A percentile compares a stretch with the other conserved stretches of the same genome.
phyloP scores from a whole-genome alignment of 345 rosid genomes.

The Linum usitatissimum region DNA sequence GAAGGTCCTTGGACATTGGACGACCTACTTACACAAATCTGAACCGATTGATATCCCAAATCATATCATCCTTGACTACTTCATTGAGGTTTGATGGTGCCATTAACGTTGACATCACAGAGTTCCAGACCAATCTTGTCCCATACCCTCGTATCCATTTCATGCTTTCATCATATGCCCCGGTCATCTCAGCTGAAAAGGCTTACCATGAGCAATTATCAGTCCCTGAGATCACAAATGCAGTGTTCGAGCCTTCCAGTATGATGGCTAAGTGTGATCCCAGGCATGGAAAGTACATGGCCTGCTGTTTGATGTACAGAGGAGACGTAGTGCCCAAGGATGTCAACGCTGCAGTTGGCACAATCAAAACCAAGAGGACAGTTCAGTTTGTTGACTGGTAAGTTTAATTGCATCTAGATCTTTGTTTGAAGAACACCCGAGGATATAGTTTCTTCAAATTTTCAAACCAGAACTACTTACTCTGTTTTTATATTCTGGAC shows the following conservation, averaged over 20 bases:
- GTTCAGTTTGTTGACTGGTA: constrained; percentile 32
- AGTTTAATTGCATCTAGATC: constrained; percentile 1
- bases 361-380: constrained; percentile 25
- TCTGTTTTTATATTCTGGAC: neutral
- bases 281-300: constrained; percentile 31
- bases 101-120: constrained; percentile 26
- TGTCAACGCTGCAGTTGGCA: constrained; percentile 30
- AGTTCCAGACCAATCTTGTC: constrained; percentile 32
- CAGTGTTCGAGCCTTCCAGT: constrained; percentile 31
- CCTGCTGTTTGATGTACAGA: constrained; percentile 32
- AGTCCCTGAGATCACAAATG: constrained; percentile 30
- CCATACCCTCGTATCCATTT: constrained; percentile 32
- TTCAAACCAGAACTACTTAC: too few relatives aligned
- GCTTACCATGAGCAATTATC: constrained; percentile 30
- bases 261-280: constrained; percentile 34
- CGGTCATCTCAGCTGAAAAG: constrained; percentile 28
- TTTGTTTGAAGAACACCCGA: too few relatives aligned
- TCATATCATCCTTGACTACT: constrained; percentile 28
- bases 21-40: constrained; percentile 29
- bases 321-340: constrained; percentile 37
- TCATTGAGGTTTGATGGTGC: constrained; percentile 32
- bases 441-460: too few relatives aligned
- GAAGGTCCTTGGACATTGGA: constrained; percentile 26
- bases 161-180: constrained; percentile 33
- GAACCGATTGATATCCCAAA: constrained; percentile 29